A percentile compares a stretch with the other conserved stretches of the same genome.
These are phyloP conservation scores for Sequoiadendron giganteum DNA, from an alignment of 75 land plant genomes.

Conservation along the genomic window DNA sequence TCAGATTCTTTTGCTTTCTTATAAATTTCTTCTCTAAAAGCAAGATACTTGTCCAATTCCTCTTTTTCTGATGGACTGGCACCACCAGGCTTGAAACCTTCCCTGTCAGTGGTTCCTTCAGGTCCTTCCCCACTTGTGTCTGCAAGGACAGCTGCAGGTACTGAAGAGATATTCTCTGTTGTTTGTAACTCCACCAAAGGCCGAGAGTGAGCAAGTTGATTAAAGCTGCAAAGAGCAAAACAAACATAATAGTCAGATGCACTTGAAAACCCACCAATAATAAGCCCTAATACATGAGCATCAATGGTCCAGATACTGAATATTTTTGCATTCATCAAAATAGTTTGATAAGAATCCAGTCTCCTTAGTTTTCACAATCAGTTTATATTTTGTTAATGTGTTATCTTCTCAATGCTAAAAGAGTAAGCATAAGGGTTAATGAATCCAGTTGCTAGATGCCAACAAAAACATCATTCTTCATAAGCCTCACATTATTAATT, in stretches of 20 bases:
- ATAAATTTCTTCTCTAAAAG: conserved; percentile 52
- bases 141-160: conserved; percentile 11
- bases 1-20: conserved; percentile 53
- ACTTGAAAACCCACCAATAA: neutral
- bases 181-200: conserved; percentile 31
- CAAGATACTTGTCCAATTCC: conserved; percentile 57
- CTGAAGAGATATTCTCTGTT: conserved; percentile 28
- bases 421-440: neutral
- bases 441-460: no score
- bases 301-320: neutral
- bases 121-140: neutral
- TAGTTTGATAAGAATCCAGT: neutral
- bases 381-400: neutral
- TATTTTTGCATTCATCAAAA: neutral
- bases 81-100: conserved; percentile 35
- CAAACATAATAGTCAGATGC: neutral
- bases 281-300: neutral
- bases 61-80: conserved; percentile 19
- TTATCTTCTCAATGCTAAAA: neutral
- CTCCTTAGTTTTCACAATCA: neutral
- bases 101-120: conserved; percentile 24
- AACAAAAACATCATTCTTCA: no score
- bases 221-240: conserved; percentile 26
- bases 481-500: no score
- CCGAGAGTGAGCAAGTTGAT: conserved; percentile 20